Percentiles rank a stretch among this genome's conserved stretches.
Evolutionary conservation across 2,329 filamentous ascomycete species (phyloP).

Genomic region (Alternaria sp.): DNA sequence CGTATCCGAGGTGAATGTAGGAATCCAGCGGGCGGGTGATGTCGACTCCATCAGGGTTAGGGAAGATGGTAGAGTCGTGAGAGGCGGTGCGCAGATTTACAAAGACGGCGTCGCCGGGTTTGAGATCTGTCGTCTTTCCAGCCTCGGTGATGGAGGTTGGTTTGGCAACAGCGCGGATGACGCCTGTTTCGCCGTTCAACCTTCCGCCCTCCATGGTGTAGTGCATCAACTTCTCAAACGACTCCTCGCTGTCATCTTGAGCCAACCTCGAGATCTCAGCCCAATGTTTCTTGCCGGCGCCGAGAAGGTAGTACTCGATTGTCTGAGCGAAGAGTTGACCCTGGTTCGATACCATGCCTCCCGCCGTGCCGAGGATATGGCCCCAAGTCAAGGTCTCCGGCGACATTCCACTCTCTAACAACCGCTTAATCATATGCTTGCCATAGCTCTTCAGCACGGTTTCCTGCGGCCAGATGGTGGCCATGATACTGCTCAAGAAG

Average conservation of each 20-base stretch:
- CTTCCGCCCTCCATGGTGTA: constrained; percentile 59
- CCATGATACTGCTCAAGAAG: constrained; percentile 53
- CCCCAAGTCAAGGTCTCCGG: constrained; percentile 63
- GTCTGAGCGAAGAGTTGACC: constrained; percentile 66
- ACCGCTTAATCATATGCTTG: constrained; percentile 62
- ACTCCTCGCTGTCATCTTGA: constrained; percentile 49
- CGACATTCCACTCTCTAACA: constrained; percentile 58
- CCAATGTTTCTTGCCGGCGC: constrained; percentile 59
- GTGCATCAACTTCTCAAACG: constrained; percentile 59
- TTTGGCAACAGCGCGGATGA: constrained; percentile 49
- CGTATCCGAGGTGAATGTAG: constrained; percentile 57
- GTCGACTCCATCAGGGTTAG: constrained; percentile 52
- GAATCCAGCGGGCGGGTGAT: constrained; percentile 50
- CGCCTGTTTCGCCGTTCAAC: constrained; percentile 55
- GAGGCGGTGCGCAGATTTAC: constrained; percentile 55
- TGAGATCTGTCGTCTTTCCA: constrained; percentile 42
- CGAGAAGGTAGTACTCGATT: constrained; percentile 64
- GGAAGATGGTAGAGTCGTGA: constrained; percentile 53
- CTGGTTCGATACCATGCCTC: constrained; percentile 63
- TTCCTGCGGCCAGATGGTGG: constrained; percentile 49
- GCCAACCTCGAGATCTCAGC: constrained; percentile 59
- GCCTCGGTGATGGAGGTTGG: constrained; percentile 45
- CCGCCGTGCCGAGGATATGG: constrained; percentile 65
- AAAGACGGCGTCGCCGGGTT: constrained; percentile 52
- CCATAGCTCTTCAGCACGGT: constrained; percentile 62